Conservation (phyloP, 306 rosid genomes). For the Quercus wislizeni region DNA sequence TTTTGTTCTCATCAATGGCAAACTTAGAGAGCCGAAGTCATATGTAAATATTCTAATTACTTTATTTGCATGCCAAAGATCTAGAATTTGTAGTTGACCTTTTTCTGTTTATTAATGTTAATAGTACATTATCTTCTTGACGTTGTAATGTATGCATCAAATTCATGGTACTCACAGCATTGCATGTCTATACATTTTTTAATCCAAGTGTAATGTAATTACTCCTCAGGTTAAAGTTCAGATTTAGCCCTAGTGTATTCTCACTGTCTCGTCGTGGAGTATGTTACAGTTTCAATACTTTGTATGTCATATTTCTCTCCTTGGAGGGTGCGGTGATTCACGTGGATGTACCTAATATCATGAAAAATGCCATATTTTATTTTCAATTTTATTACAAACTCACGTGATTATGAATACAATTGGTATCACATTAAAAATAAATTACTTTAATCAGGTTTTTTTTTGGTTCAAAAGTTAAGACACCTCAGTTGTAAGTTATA, state of each 20-base stretch:
- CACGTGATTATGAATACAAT: too few species aligned
- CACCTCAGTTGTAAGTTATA: too few species aligned
- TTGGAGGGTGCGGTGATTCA: too few species aligned
- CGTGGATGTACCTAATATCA: too few species aligned
- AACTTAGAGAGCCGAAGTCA: conserved; percentile 10
- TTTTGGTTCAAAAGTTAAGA: too few species aligned
- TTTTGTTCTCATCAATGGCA: conserved; percentile 30
- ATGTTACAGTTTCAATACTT: not conserved
- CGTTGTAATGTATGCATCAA: not conserved
- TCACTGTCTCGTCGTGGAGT: not conserved
- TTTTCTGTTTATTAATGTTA: not conserved
- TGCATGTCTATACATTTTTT: not conserved
- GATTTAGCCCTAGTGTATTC: not conserved
- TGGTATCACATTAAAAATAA: too few species aligned
- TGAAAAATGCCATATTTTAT: too few species aligned
- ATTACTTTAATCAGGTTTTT: too few species aligned
- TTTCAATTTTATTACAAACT: too few species aligned
- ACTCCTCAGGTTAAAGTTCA: not conserved
- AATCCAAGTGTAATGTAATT: not conserved
- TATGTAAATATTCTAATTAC: conserved; percentile 25
- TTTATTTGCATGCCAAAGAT: not conserved
- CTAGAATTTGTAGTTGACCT: not conserved
- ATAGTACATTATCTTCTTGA: not conserved
- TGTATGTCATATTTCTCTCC: not conserved
- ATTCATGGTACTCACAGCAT: not conserved